Conservation (phyloP, 371 early-diverging fungal genomes). For the Mucor plumbeus region DNA sequence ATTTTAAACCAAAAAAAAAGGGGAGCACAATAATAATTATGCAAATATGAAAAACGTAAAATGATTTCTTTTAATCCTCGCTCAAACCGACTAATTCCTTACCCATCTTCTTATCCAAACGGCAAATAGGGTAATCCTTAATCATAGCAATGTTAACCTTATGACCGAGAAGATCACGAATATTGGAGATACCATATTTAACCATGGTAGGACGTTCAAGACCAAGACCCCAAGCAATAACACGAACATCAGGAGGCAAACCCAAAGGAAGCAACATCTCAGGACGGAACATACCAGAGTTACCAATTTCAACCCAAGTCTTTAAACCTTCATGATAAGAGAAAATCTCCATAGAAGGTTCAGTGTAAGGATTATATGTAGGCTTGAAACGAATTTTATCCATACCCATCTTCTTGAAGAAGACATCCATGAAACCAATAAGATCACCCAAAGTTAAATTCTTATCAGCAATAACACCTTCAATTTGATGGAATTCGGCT, state of each 20-base stretch:
- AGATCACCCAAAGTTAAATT: constrained; percentile 96
- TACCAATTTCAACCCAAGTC: constrained; percentile 99
- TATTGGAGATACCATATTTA: constrained; percentile 97
- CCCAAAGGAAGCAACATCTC: constrained; percentile 99
- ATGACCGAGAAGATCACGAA: constrained; percentile 99
- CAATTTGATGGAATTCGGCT: constrained; percentile 99
- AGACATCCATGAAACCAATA: constrained; percentile 97
- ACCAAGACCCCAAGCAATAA: constrained; percentile 99
- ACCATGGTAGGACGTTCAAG: constrained; percentile 99
- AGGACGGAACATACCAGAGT: constrained; percentile 99
- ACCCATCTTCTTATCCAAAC: constrained; percentile 83
- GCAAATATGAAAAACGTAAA: too few species aligned
- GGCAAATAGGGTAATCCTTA: constrained; percentile 89
- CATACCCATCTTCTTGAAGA: constrained; percentile 98
- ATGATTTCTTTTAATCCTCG: constrained; percentile 30
- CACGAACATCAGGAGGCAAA: constrained; percentile 94
- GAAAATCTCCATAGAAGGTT: constrained; percentile 99
- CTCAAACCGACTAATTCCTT: constrained; percentile 63
- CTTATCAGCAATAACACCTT: constrained; percentile 98
- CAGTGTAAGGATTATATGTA: constrained; percentile 99
- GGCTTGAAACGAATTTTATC: constrained; percentile 99
- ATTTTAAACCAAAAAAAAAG: too few species aligned
- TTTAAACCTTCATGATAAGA: constrained; percentile 96
- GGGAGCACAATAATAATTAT: too few species aligned
- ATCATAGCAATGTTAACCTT: constrained; percentile 97